These are phyloP conservation scores for Colletotrichum liaoningense DNA, from an alignment of 2,329 filamentous ascomycete genomes.

Conservation along the genomic window DNA sequence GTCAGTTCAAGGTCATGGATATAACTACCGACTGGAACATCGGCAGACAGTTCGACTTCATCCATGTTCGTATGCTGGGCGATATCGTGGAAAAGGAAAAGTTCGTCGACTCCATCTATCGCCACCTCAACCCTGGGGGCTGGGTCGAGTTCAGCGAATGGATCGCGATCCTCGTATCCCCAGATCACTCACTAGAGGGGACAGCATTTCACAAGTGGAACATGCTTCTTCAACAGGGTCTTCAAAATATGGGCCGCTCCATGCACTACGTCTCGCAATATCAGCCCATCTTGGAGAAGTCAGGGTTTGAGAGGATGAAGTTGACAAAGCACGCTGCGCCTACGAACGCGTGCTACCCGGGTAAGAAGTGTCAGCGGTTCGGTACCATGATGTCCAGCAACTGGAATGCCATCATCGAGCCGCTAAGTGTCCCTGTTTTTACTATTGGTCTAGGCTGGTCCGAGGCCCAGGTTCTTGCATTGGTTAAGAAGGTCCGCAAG, in stretches of 20 bases:
- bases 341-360: slow-evolving; percentile 44
- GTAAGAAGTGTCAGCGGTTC: slow-evolving; percentile 43
- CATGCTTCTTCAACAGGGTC: slow-evolving; percentile 41
- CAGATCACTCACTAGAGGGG: slow-evolving; percentile 46
- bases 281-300: slow-evolving; percentile 38
- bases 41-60: slow-evolving; percentile 43
- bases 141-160: slow-evolving; percentile 49
- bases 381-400: slow-evolving; percentile 44
- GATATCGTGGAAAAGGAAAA: slow-evolving; percentile 42
- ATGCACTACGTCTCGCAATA: slow-evolving; percentile 43
- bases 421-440: slow-evolving; percentile 50
- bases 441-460: slow-evolving; percentile 51
- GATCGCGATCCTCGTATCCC: slow-evolving; percentile 44
- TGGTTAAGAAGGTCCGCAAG: slow-evolving; percentile 45
- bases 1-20: slow-evolving; percentile 43
- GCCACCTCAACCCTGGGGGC: slow-evolving; percentile 41
- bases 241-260: slow-evolving; percentile 45
- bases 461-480: slow-evolving; percentile 45
- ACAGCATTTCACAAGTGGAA: slow-evolving; percentile 46
- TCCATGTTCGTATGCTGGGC: slow-evolving; percentile 47
- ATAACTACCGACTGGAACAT: slow-evolving; percentile 42
- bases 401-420: slow-evolving; percentile 38
- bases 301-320: slow-evolving; percentile 41
- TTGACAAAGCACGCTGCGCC: slow-evolving; percentile 43
- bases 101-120: slow-evolving; percentile 44